Evolutionary conservation across 306 rosid genomes (phyloP).

Genomic region (Hippophae rhamnoides): DNA sequence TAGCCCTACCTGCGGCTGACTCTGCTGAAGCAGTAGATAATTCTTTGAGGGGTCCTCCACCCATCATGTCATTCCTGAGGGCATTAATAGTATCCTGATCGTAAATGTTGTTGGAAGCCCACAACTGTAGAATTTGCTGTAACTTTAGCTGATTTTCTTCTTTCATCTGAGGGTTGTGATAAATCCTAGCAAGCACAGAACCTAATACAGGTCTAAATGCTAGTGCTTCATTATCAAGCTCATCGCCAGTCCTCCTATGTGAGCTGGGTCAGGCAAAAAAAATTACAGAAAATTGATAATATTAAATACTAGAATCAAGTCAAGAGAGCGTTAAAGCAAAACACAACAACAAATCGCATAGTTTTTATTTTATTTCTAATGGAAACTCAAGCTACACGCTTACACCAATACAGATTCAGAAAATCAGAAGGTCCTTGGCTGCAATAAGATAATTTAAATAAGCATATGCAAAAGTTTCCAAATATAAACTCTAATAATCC

Average conservation of each 20-base stretch:
- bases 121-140: slow-evolving; percentile 85
- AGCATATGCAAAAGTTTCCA: not conserved
- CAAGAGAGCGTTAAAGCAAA: not conserved
- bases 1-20: slow-evolving; percentile 48
- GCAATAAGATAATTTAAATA: not conserved
- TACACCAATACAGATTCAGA: not conserved
- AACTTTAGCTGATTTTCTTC: slow-evolving; percentile 78
- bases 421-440: not conserved
- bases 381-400: not conserved
- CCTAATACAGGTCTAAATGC: slow-evolving; percentile 84
- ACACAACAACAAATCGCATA: not conserved
- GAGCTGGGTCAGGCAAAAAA: slow-evolving; percentile 34
- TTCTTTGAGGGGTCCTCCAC: slow-evolving; percentile 63
- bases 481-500: not conserved
- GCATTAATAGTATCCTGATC: slow-evolving; percentile 66
- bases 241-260: slow-evolving; percentile 49
- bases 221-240: slow-evolving; percentile 77
- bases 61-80: slow-evolving; percentile 69
- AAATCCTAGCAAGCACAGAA: slow-evolving; percentile 85
- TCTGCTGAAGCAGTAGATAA: slow-evolving; percentile 44
- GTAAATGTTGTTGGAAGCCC: slow-evolving; percentile 75
- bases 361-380: not conserved
- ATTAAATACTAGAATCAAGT: not conserved
- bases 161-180: slow-evolving; percentile 81
- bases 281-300: not conserved